Conservation (phyloP, 1,139 yeast species). For the Blastobotrys arbuscula region DNA sequence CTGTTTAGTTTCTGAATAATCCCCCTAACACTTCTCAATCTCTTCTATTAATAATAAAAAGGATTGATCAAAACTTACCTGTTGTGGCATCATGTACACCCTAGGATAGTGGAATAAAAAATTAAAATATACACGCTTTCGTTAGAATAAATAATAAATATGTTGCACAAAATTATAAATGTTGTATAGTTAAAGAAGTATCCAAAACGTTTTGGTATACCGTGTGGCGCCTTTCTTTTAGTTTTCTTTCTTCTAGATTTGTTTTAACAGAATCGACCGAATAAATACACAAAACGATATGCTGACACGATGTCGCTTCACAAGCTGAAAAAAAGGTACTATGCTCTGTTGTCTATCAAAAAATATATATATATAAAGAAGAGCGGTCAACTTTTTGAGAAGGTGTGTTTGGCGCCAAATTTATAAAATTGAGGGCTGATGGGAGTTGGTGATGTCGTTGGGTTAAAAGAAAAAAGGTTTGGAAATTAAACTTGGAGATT, state of each 20-base stretch:
- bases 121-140: background rate
- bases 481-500: background rate
- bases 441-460: background rate
- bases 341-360: background rate
- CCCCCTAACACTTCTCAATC: too few relatives aligned
- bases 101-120: background rate
- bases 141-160: background rate
- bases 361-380: too few relatives aligned
- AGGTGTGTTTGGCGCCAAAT: background rate
- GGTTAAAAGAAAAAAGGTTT: background rate
- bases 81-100: conserved; percentile 1
- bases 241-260: background rate
- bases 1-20: too few relatives aligned
- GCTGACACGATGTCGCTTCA: too few relatives aligned
- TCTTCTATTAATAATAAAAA: too few relatives aligned
- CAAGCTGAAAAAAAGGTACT: too few relatives aligned
- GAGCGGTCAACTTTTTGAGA: background rate
- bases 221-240: background rate
- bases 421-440: background rate
- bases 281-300: too few relatives aligned
- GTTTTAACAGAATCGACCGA: too few relatives aligned
- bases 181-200: background rate
- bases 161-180: background rate
- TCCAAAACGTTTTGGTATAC: background rate
- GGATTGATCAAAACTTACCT: background rate